Evolutionary conservation across 129 eudicot species (phyloP), one percentile per base, ranked within the genome.

Genomic region (Smallanthus sonchifolius): DNA sequence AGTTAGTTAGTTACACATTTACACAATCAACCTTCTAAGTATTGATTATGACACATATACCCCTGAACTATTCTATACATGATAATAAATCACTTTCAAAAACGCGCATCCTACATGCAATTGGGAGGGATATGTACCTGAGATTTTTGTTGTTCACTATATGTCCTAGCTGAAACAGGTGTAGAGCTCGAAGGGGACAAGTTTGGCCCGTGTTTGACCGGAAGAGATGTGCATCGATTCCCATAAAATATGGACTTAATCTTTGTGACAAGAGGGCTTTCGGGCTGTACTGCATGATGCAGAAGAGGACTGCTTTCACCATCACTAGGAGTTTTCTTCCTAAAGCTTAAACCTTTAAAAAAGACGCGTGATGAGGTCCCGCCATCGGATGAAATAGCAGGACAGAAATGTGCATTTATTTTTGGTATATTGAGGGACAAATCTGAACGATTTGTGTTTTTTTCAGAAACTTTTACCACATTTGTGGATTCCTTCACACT

Each of bases 241-340:
- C 86, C 77, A 36, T 75, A 70, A 15, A 82, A 40, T n/a, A 42
- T 66, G 38, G 95, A 61, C 44, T 45, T 55, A 11, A 75, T 24
- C 36, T 79, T 80, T 38, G 90, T 45, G 19, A 72, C 70, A 68
- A 47, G 48, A 4, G 93, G 89, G 76, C 90, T 87, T 56, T 55
- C 88, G 11, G 84, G 81, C 67, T 71, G 83, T 34, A 71, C 20
- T 49, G 56, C 56, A 20, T 82, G 76, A 62, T 62, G 72, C 17
- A 89, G 91, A 75, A 92, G 96, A 51, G 84, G 84, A 79, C 89
- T 87, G 77, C 79, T 92, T 84, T 87, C 96, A 51, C 87, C 88
- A 13, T 87, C 83, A 35, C 73, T 54, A 37, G 59, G 66, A 45
- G n/a, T 77, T 69, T 79, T 86, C 79, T 79, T 90, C 63, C 90